Percentiles rank a stretch among this genome's conserved stretches.
Conservation (phyloP, 2,329 filamentous ascomycete genomes). For the Nannizziopsis barbatae region DNA sequence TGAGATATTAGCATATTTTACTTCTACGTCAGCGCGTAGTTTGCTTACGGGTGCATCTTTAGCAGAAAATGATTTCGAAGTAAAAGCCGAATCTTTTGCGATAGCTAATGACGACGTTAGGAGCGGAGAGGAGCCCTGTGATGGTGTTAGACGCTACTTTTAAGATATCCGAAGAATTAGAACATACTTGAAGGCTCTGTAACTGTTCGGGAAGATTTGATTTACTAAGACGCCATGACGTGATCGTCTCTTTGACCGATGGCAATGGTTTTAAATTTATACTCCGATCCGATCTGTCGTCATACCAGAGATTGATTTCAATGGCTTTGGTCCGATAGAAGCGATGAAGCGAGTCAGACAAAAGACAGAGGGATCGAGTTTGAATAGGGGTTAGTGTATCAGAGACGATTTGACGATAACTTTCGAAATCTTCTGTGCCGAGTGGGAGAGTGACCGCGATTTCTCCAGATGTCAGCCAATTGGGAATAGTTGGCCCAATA, state of each 20-base stretch:
- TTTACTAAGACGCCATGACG: constrained; percentile 61
- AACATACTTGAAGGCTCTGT: constrained; percentile 22
- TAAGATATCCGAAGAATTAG: background rate
- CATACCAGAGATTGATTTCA: constrained; percentile 68
- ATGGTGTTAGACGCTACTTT: background rate
- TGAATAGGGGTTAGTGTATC: constrained; percentile 62
- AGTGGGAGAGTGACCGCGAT: constrained; percentile 71
- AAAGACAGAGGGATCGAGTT: constrained; percentile 63
- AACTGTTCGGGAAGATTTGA: constrained; percentile 40
- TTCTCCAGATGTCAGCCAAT: constrained; percentile 70
- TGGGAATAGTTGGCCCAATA: constrained; percentile 65
- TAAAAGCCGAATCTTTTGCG: constrained; percentile 59
- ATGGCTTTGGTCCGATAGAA: constrained; percentile 75
- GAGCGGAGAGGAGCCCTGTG: constrained; percentile 12
- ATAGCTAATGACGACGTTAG: constrained; percentile 46
- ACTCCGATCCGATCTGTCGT: constrained; percentile 52
- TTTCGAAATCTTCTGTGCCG: constrained; percentile 66
- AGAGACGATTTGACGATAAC: constrained; percentile 71
- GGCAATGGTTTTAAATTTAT: constrained; percentile 51
- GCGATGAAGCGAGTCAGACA: constrained; percentile 69
- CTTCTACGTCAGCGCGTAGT: background rate
- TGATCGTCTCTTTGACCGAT: constrained; percentile 44
- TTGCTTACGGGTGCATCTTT: constrained; percentile 36
- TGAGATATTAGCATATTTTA: constrained; percentile 3
- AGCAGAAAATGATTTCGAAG: constrained; percentile 53